phyloP scores from a whole-genome alignment of 1,284 basidiomycete species.

The Rhizoctonia solani region DNA sequence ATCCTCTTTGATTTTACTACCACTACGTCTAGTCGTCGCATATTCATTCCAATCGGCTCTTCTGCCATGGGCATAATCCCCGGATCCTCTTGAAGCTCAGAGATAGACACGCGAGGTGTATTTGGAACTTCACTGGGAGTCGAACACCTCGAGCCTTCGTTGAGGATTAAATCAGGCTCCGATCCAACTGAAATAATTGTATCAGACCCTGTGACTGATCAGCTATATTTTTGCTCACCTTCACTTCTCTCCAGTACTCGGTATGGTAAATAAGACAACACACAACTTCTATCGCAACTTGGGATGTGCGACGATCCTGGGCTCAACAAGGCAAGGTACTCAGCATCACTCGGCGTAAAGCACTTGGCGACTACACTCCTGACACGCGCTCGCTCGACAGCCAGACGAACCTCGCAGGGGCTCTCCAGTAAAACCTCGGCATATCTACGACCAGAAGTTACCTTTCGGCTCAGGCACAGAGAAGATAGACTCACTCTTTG shows the following conservation, averaged over 20 bases:
- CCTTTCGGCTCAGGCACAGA: no score
- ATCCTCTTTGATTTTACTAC: no score
- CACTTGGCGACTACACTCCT: neutral
- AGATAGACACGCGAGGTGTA: neutral
- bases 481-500: constrained; percentile 11
- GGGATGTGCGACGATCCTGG: neutral
- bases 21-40: no score
- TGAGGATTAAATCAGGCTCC: neutral
- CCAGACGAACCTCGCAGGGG: constrained; percentile 1
- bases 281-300: neutral
- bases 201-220: no score
- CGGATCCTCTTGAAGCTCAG: neutral
- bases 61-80: neutral
- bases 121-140: neutral
- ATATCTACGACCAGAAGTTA: neutral
- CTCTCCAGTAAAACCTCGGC: constrained; percentile 3
- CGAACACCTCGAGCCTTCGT: neutral
- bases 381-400: constrained; percentile 10
- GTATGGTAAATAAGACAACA: neutral
- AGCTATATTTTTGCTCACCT: no score
- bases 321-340: neutral
- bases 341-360: neutral
- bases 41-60: neutral
- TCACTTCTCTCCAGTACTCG: neutral
- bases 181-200: neutral